Conservation (phyloP, 2,329 filamentous ascomycete genomes). For the Venturia oleaginea region DNA sequence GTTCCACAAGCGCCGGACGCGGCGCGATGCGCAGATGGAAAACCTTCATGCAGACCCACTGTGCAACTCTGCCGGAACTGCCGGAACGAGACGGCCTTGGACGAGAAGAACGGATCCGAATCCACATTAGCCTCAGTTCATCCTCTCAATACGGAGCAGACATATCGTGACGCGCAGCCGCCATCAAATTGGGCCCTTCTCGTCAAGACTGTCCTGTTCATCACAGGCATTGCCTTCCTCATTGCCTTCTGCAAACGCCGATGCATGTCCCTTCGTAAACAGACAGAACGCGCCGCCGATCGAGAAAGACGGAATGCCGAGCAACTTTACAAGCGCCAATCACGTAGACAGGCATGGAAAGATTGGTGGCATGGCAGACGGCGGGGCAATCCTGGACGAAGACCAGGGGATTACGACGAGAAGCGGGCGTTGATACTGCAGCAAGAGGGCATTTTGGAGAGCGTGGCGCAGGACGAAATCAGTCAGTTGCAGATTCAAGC, state of each 20-base stretch:
- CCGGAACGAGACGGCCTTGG: background rate
- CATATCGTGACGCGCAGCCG: slow-evolving; percentile 16
- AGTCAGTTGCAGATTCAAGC: slow-evolving; percentile 41
- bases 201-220: slow-evolving; percentile 34
- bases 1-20: background rate
- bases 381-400: slow-evolving; percentile 24
- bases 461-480: slow-evolving; percentile 41
- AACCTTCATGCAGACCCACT: background rate
- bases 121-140: background rate
- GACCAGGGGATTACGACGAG: slow-evolving; percentile 40
- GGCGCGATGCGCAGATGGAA: background rate
- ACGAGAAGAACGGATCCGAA: background rate
- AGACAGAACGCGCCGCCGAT: slow-evolving; percentile 43
- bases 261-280: slow-evolving; percentile 36
- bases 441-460: slow-evolving; percentile 37
- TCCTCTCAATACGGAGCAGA: slow-evolving; percentile 1
- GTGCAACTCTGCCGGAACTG: background rate
- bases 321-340: slow-evolving; percentile 40
- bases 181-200: slow-evolving; percentile 29
- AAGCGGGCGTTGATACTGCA: slow-evolving; percentile 40
- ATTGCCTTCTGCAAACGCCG: slow-evolving; percentile 37
- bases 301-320: slow-evolving; percentile 43
- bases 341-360: slow-evolving; percentile 41
- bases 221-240: slow-evolving; percentile 36
- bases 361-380: slow-evolving; percentile 39